Conservation (phyloP, 1,284 basidiomycete species). For the Leccinum cinnamomeum region DNA sequence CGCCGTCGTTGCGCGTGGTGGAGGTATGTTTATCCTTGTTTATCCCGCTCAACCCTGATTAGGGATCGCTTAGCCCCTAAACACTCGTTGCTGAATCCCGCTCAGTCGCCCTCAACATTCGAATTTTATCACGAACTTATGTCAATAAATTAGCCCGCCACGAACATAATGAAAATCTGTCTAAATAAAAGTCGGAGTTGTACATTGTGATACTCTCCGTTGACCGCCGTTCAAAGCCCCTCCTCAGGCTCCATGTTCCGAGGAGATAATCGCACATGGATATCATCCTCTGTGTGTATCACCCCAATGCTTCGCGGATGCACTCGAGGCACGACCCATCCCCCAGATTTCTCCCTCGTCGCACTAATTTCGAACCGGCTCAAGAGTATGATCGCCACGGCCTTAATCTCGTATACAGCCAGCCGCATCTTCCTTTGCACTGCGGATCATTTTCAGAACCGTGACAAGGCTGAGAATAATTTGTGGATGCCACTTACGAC, state of each 20-base stretch:
- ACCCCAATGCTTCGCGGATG: conserved; percentile 22
- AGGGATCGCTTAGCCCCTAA: neutral
- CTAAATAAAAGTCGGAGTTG: neutral
- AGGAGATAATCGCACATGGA: conserved; percentile 13
- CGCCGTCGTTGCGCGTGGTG: conserved; percentile 19
- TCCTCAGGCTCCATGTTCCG: conserved; percentile 1
- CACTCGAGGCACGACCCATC: conserved; percentile 17
- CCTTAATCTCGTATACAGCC: conserved; percentile 28
- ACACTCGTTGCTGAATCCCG: neutral
- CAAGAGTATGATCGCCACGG: conserved; percentile 19
- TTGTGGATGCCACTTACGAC: conserved; percentile 13
- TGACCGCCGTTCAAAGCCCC: neutral
- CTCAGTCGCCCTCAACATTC: neutral
- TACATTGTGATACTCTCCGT: neutral
- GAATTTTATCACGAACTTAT: no score
- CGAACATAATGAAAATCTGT: neutral
- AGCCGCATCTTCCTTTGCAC: conserved; percentile 31
- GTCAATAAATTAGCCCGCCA: no score
- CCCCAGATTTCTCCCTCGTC: neutral
- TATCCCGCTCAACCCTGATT: conserved; percentile 4
- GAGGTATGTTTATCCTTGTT: conserved; percentile 24
- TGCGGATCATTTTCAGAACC: conserved; percentile 1
- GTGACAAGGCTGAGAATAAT: neutral
- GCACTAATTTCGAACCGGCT: conserved; percentile 22
- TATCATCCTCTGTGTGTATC: conserved; percentile 24